Evolutionary conservation across 2,329 filamentous ascomycete genomes (phyloP), one percentile per base, ranked within the genome.

Genomic region (Talaromyces sp.): DNA sequence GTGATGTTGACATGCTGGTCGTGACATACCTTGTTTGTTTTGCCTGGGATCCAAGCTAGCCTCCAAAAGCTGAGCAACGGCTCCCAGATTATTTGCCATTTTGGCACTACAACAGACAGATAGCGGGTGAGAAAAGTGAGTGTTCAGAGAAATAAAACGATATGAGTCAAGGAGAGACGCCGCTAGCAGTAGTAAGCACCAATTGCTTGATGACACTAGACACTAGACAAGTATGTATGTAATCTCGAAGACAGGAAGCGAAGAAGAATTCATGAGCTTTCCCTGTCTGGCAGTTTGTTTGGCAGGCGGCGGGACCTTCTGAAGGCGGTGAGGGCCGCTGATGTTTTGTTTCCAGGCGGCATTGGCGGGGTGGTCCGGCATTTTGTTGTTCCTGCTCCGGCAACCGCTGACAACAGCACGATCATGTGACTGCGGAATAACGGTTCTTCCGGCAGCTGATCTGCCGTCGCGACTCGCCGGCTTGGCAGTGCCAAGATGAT

Each of bases 11-110:
- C 2, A 33, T 33, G 28, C n/a, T 21, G n/a, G 17, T 8, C 13
- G n/a, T 33, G 8, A 72, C 78, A 64, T 78, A 93, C 93, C 93
- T 87, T 95, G 88, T 75, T 91, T 92, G 75, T 93, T 91, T 75
- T 93, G 86, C 63, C 83, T 80, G 17, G 91, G 91, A 76, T 97
- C 90, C 68, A 97, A 83, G 68, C 91, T 97, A 68, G 91, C 90
- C 75, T 95, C 84, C 63, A 99, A 86, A 74, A 97, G 83, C 81
- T 91, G 85, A 63, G 91, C 88, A 73, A 97, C 77, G 64, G 77
- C 75, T 71, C 82, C 77, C 63, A 86, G 77, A 72, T 84, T 80
- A 63, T 80, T 76, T 67, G 84, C 81, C 84, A 88, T 89, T 64
- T 70, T 54, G 55, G 55, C 10, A 52, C 13, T 33, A 19, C 28